Base-by-base conservation (phyloP, 169 alveolate genomes). In the Eimeria zaria region DNA sequence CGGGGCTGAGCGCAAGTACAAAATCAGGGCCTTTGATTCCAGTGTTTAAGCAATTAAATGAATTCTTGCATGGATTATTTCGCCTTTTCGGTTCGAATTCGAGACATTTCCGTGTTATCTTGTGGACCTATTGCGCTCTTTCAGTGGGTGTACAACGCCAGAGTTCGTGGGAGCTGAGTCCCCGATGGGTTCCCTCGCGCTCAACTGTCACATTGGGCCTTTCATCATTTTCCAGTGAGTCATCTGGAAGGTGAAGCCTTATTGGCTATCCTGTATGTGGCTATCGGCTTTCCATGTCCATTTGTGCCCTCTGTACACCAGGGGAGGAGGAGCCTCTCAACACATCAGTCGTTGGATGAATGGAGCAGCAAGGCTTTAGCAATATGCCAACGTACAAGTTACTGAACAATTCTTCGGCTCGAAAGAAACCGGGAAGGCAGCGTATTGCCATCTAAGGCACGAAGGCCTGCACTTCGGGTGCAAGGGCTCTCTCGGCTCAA, bases 1-100 rank as follows among this genome's bases (percentile, higher is more conserved):
- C 48, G 78, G 78, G 78, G 78, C 78, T 69, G 78, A 69, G 48
- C 78, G 24, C 78, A 24, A 22, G 48, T 22, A 69, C 36, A 64
- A 22, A 48, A 27, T 12, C 48, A 48, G 46, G n/a, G 6, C 78
- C 78, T 5, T 33, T 33, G 78, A 48, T 48, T 33, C 5, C 7
- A 2, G 36, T 30, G 4, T 69, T 33, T 33, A 33, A 7, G 78
- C 78, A 12, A 12, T 7, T 33, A 48, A 33, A 2, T 69, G 78
- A 33, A 69, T 7, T 33, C 12, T 8, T 33, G 78, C 46, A 12
- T 33, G 48, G n/a, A 33, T 69, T 11, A 16, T 33, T n/a, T 69
- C 33, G 48, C 44, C 5, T 8, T 33, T 33, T 11, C 48, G 7
- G 27, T 48, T 20, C 33, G 27, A 69, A 30, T 33, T 7, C 12